phyloP scores from a whole-genome alignment of 1,139 yeast species.

The Hyphopichia khmerensis region DNA sequence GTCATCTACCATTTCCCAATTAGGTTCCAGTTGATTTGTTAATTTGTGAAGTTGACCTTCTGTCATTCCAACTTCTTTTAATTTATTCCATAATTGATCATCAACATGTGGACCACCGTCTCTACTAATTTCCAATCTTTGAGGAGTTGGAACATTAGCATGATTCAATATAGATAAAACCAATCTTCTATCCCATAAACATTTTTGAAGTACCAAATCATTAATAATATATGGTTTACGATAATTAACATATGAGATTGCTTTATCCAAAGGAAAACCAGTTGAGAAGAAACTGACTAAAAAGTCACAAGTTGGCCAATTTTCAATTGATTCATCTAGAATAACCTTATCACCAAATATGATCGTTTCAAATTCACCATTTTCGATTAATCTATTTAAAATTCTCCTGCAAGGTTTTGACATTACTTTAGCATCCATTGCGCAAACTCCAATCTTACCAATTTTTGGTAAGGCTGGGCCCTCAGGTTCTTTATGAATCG shows the following conservation, averaged over 20 bases:
- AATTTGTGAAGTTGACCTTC: slow-evolving; percentile 52
- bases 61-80: slow-evolving; percentile 36
- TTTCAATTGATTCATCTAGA: slow-evolving; percentile 86
- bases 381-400: slow-evolving; percentile 80
- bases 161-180: slow-evolving; percentile 81
- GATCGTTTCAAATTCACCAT: slow-evolving; percentile 94
- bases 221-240: slow-evolving; percentile 89
- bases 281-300: slow-evolving; percentile 89
- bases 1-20: slow-evolving; percentile 85
- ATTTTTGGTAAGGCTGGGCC: slow-evolving; percentile 64
- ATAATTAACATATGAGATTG: slow-evolving; percentile 83
- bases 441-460: slow-evolving; percentile 97
- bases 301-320: slow-evolving; percentile 99
- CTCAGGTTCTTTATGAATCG: slow-evolving; percentile 40
- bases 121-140: slow-evolving; percentile 81
- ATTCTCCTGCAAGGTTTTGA: slow-evolving; percentile 95
- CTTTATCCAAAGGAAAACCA: slow-evolving; percentile 96
- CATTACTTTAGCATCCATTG: slow-evolving; percentile 96
- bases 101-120: slow-evolving; percentile 96
- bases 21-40: slow-evolving; percentile 69
- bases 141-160: slow-evolving; percentile 85
- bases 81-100: slow-evolving; percentile 49
- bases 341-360: slow-evolving; percentile 98
- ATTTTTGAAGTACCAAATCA: slow-evolving; percentile 87
- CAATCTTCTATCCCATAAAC: slow-evolving; percentile 93